A percentile compares a stretch with the other conserved stretches of the same genome.
These are phyloP conservation scores for Skeletonema menzelii DNA, from an alignment of 108 stramenopile genomes.

Conservation along the genomic window DNA sequence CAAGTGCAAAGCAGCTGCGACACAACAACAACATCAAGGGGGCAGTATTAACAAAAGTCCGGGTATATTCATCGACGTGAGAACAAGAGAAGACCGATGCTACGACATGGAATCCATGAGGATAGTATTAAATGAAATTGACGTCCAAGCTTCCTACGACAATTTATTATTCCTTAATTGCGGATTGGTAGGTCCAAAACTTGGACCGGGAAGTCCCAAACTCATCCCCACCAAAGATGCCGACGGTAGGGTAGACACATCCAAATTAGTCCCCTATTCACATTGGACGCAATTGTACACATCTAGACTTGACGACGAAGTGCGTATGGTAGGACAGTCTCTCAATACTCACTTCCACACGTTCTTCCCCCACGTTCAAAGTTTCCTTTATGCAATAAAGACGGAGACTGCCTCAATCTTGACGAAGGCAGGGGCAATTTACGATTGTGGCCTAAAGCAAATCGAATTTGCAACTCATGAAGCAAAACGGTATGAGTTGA, in stretches of 20 bases:
- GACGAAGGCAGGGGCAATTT: slow-evolving; percentile 39
- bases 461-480: slow-evolving; percentile 16
- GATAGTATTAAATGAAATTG: slow-evolving; percentile 17
- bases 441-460: slow-evolving; percentile 48
- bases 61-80: slow-evolving; percentile 26
- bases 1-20: slow-evolving; percentile 19
- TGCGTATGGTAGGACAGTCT: slow-evolving; percentile 48
- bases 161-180: slow-evolving; percentile 60
- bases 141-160: slow-evolving; percentile 38
- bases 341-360: slow-evolving; percentile 51
- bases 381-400: slow-evolving; percentile 46
- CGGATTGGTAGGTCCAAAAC: slow-evolving; percentile 51
- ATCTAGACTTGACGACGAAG: slow-evolving; percentile 28
- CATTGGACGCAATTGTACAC: slow-evolving; percentile 51
- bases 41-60: slow-evolving; percentile 2
- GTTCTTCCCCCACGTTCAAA: slow-evolving; percentile 49
- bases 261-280: slow-evolving; percentile 33
- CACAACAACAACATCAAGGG: slow-evolving; percentile 3
- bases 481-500: slow-evolving; percentile 34
- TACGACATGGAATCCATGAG: slow-evolving; percentile 58
- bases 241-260: neutral
- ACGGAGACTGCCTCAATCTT: slow-evolving; percentile 38
- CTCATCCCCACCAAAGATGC: neutral
- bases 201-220: slow-evolving; percentile 30
- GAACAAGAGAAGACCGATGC: slow-evolving; percentile 44